These are phyloP conservation scores for Fusarium multiceps DNA, from an alignment of 2,329 filamentous ascomycete genomes.

Conservation along the genomic window DNA sequence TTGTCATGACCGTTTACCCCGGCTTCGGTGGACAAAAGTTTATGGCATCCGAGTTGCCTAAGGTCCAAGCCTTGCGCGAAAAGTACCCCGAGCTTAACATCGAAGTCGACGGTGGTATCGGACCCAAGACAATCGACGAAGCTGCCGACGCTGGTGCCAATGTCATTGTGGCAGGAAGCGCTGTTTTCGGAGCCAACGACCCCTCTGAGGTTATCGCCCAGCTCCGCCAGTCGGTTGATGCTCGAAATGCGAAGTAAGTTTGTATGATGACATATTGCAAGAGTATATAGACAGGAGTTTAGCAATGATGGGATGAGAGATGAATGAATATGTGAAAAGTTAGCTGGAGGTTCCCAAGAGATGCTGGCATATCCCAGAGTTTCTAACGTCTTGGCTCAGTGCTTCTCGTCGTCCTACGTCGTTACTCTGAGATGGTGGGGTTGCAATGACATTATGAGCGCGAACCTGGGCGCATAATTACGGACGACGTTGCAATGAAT, in stretches of 20 bases:
- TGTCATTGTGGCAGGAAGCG: slow-evolving; percentile 96
- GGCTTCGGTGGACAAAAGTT: slow-evolving; percentile 99
- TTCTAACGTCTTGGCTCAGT: slow-evolving; percentile 19
- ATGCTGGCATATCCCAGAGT: slow-evolving; percentile 1
- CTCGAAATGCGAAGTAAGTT: slow-evolving; percentile 55
- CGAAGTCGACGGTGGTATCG: slow-evolving; percentile 94
- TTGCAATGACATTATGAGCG: neutral
- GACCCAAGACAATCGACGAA: slow-evolving; percentile 88
- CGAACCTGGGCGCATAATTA: neutral
- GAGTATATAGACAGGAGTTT: slow-evolving; percentile 37
- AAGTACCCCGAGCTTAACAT: slow-evolving; percentile 94
- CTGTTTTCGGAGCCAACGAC: slow-evolving; percentile 92
- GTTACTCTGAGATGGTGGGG: slow-evolving; percentile 8
- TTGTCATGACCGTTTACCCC: slow-evolving; percentile 98
- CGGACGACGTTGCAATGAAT: neutral
- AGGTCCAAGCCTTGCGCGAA: slow-evolving; percentile 84
- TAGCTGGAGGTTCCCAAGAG: neutral
- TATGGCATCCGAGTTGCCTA: slow-evolving; percentile 95
- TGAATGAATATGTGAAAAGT: slow-evolving; percentile 14
- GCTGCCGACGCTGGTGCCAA: slow-evolving; percentile 96
- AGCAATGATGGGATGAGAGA: slow-evolving; percentile 34
- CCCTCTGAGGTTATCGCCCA: slow-evolving; percentile 87
- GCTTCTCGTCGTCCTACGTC: slow-evolving; percentile 7
- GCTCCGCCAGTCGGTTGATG: slow-evolving; percentile 82
- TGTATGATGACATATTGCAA: slow-evolving; percentile 40